Conservation (phyloP, 768 basidiomycete genomes). For the Asterophora parasitica region DNA sequence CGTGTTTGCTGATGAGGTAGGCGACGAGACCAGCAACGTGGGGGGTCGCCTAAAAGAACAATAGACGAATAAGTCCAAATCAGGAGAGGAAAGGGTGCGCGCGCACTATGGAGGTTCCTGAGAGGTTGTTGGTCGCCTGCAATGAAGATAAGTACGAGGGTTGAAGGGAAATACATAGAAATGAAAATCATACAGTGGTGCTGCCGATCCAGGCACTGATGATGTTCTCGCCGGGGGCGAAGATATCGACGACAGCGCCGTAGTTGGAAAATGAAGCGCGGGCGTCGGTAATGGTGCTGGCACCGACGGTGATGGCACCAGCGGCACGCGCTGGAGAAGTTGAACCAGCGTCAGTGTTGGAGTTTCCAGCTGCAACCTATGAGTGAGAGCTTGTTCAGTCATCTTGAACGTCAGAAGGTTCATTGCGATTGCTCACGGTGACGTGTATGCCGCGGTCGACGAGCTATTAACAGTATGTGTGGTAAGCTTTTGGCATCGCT, state of each 20-base stretch:
- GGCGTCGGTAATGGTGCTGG: conserved; percentile 25
- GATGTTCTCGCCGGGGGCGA: conserved; percentile 28
- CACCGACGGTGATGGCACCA: conserved; percentile 17
- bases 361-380: conserved; percentile 14
- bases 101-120: conserved; percentile 13
- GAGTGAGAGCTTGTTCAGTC: not conserved
- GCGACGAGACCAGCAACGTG: too few relatives aligned
- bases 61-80: conserved; percentile 8
- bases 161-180: too few relatives aligned
- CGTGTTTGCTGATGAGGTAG: too few relatives aligned
- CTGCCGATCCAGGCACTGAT: conserved; percentile 20
- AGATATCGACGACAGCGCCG: conserved; percentile 28
- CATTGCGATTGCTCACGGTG: conserved; percentile 15
- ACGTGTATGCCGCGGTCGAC: conserved; percentile 26
- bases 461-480: conserved; percentile 14
- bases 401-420: not conserved
- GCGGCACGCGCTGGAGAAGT: conserved; percentile 9
- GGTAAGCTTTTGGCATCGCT: not conserved
- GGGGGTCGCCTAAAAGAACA: too few relatives aligned
- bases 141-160: not conserved
- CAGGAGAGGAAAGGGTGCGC: conserved; percentile 3
- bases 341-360: not conserved
- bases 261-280: conserved; percentile 31
- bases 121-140: conserved; percentile 2
- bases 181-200: conserved; percentile 9